Percentiles rank a stretch among this genome's conserved stretches.
Conservation (phyloP, 371 early-diverging fungal genomes). For the Ordospora pajunii region DNA sequence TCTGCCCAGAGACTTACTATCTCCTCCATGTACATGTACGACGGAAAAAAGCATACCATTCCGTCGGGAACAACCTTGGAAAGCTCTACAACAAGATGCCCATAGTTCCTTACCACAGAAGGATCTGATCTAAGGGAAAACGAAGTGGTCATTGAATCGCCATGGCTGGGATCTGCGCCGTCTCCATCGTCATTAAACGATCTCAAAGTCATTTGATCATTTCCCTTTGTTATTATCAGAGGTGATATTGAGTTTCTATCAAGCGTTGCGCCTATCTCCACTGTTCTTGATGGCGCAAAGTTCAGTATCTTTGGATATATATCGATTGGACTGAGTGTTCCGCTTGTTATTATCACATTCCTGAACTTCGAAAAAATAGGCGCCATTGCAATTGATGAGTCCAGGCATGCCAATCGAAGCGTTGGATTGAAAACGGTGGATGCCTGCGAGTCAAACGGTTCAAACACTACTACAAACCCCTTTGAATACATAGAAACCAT, state of each 20-base stretch:
- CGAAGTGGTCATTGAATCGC: slow-evolving; percentile 71
- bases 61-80: slow-evolving; percentile 90
- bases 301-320: slow-evolving; percentile 94
- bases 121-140: slow-evolving; percentile 93
- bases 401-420: slow-evolving; percentile 69
- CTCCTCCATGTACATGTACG: slow-evolving; percentile 93
- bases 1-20: slow-evolving; percentile 96
- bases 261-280: slow-evolving; percentile 78
- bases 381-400: slow-evolving; percentile 87
- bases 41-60: slow-evolving; percentile 93
- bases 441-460: slow-evolving; percentile 85
- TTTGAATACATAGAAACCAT: slow-evolving; percentile 83
- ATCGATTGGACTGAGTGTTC: slow-evolving; percentile 91
- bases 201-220: slow-evolving; percentile 60
- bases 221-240: slow-evolving; percentile 66
- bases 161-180: neutral
- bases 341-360: slow-evolving; percentile 93
- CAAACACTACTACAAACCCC: slow-evolving; percentile 87
- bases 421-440: slow-evolving; percentile 74
- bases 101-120: slow-evolving; percentile 95
- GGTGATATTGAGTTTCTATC: slow-evolving; percentile 84
- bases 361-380: slow-evolving; percentile 87
- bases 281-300: slow-evolving; percentile 70
- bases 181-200: slow-evolving; percentile 7
- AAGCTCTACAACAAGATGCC: slow-evolving; percentile 84